Evolutionary conservation across 495 filamentous ascomycete genomes (phyloP).

Genomic region (Tricharina praecox): DNA sequence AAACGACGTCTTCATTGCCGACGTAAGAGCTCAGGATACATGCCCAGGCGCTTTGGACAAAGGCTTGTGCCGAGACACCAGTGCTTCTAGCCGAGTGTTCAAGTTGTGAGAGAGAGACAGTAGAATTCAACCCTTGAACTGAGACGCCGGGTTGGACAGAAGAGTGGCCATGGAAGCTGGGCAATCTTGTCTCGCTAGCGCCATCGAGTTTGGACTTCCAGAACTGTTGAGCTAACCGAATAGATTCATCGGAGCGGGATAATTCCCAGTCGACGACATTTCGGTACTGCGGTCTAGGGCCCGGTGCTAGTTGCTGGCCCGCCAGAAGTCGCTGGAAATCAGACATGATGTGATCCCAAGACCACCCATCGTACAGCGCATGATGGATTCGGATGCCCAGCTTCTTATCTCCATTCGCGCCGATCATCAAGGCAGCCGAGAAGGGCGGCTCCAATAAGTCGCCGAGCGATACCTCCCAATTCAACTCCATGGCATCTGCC

Average conservation of each 20-base stretch:
- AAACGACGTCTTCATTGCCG: slow-evolving; percentile 48
- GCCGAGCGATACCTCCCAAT: slow-evolving; percentile 12
- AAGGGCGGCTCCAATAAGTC: slow-evolving; percentile 39
- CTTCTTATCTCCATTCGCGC: slow-evolving; percentile 4
- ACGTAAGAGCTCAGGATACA: slow-evolving; percentile 46
- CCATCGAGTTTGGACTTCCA: slow-evolving; percentile 20
- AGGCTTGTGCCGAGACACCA: slow-evolving; percentile 36
- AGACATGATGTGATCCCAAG: slow-evolving; percentile 49
- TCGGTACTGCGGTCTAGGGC: slow-evolving; percentile 38
- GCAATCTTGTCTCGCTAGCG: slow-evolving; percentile 35
- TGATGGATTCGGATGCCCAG: slow-evolving; percentile 49
- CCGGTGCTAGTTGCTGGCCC: slow-evolving; percentile 8
- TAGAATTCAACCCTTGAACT: slow-evolving; percentile 8
- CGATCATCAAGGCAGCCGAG: slow-evolving; percentile 33
- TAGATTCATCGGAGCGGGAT: slow-evolving; percentile 10
- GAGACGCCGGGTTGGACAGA: slow-evolving; percentile 7
- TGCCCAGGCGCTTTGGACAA: slow-evolving; percentile 54
- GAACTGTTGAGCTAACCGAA: slow-evolving; percentile 31
- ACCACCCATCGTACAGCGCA: slow-evolving; percentile 73
- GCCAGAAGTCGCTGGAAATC: slow-evolving; percentile 38
- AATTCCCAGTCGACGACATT: slow-evolving; percentile 32
- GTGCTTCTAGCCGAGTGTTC: slow-evolving; percentile 21
- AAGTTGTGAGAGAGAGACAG: slow-evolving; percentile 14
- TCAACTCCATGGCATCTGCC: slow-evolving; percentile 21
- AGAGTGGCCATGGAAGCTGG: slow-evolving; percentile 29